phyloP scores from a whole-genome alignment of 306 rosid species.

The Dryas octopetala region DNA sequence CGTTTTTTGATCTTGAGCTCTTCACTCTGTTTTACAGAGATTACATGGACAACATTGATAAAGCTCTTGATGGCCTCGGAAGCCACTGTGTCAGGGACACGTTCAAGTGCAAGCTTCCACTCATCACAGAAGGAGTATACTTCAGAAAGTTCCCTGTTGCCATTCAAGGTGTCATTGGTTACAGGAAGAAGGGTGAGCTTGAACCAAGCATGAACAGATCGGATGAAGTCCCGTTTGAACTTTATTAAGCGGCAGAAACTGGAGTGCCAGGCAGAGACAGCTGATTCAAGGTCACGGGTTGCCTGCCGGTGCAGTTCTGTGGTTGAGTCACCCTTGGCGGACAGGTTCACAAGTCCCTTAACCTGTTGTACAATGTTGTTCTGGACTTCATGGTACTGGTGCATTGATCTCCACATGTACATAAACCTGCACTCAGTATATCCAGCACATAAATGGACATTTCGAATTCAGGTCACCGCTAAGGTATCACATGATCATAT shows the following conservation, averaged over 20 bases:
- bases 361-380: constrained; percentile 94
- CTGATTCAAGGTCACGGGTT: constrained; percentile 90
- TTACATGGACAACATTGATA: constrained; percentile 78
- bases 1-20: constrained; percentile 82
- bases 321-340: constrained; percentile 69
- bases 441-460: constrained; percentile 22
- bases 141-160: constrained; percentile 57
- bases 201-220: constrained; percentile 83
- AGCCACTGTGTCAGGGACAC: constrained; percentile 95
- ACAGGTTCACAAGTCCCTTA: constrained; percentile 75
- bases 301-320: constrained; percentile 94
- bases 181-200: constrained; percentile 79
- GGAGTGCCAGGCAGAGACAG: constrained; percentile 87
- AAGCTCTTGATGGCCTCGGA: constrained; percentile 97
- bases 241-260: constrained; percentile 82
- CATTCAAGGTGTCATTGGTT: constrained; percentile 46
- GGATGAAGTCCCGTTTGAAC: constrained; percentile 78
- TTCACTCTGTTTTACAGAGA: constrained; percentile 68
- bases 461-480: neutral
- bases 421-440: constrained; percentile 61
- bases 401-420: constrained; percentile 99
- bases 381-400: constrained; percentile 84
- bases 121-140: constrained; percentile 69
- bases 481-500: neutral
- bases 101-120: constrained; percentile 97